Percentiles rank a stretch among this genome's conserved stretches.
phyloP scores from a whole-genome alignment of 2,329 filamentous ascomycete species.

The Allantophomopsis lycopodina region DNA sequence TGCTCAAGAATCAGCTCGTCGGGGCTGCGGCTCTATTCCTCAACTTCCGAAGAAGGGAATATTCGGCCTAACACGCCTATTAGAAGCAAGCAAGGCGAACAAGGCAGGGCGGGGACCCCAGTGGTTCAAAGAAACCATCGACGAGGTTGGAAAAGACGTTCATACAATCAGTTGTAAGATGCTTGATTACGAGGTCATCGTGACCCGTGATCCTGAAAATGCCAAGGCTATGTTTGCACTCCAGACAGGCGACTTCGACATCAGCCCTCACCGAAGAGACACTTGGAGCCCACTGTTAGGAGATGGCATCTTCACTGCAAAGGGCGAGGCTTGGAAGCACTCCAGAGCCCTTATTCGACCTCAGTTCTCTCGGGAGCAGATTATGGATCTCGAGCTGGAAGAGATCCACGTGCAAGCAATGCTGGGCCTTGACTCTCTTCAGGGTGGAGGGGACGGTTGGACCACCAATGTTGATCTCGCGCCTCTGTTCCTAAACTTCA shows the following conservation, averaged over 20 bases:
- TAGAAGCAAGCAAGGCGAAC: no score
- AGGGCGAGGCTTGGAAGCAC: constrained; percentile 36
- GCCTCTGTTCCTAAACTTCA: constrained; percentile 42
- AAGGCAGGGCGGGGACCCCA: no score
- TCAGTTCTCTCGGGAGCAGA: constrained; percentile 33
- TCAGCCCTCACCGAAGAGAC: constrained; percentile 27
- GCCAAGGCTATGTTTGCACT: constrained; percentile 83
- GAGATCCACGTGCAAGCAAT: constrained; percentile 44
- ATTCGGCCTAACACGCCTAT: no score
- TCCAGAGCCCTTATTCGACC: constrained; percentile 38
- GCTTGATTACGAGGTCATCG: neutral
- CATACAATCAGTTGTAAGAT: no score
- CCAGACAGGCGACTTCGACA: constrained; percentile 53
- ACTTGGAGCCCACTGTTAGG: constrained; percentile 33
- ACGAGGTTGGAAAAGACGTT: no score
- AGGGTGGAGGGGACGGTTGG: constrained; percentile 32
- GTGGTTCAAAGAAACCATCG: no score
- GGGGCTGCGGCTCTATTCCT: no score
- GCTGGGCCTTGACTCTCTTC: constrained; percentile 37
- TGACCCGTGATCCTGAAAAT: constrained; percentile 72
- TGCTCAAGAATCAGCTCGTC: no score
- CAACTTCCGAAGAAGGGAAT: no score
- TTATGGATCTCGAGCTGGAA: constrained; percentile 27
- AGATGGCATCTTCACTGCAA: constrained; percentile 39
- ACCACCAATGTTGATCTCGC: constrained; percentile 23